Conservation (phyloP, 768 basidiomycete genomes). For the Termitomyces sp. region DNA sequence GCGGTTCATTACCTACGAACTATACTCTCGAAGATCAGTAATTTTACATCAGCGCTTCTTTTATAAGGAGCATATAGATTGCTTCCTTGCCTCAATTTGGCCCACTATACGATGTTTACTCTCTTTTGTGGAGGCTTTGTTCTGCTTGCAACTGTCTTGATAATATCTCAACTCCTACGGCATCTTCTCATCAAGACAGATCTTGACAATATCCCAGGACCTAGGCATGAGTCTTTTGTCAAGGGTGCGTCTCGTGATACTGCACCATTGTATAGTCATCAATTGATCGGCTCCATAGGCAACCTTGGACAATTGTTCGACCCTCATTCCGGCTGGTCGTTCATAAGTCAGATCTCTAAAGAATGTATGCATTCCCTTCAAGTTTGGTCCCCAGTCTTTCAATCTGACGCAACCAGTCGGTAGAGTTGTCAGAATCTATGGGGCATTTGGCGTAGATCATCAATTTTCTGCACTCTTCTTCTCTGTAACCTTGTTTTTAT, state of each 20-base stretch:
- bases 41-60: not conserved
- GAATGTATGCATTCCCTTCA: constrained; percentile 3
- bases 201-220: constrained; percentile 31
- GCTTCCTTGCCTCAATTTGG: not conserved
- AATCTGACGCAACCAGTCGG: constrained; percentile 9
- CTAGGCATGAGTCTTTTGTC: constrained; percentile 20
- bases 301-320: constrained; percentile 13
- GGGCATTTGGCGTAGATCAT: constrained; percentile 14
- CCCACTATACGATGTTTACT: constrained; percentile 2
- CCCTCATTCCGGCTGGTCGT: constrained; percentile 13
- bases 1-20: not conserved
- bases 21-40: not conserved
- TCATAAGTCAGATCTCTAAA: constrained; percentile 6
- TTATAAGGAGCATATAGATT: not conserved
- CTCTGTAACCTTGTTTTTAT: not conserved
- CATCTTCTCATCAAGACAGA: constrained; percentile 15
- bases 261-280: not conserved
- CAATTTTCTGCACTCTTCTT: not conserved
- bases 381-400: not conserved
- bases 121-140: constrained; percentile 1
- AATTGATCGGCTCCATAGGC: constrained; percentile 4
- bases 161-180: constrained; percentile 8
- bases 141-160: constrained; percentile 7
- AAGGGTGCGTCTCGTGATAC: constrained; percentile 16
- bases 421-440: constrained; percentile 13